phyloP scores from a whole-genome alignment of 768 basidiomycete genomes.

The Rhizopogon roseolus region DNA sequence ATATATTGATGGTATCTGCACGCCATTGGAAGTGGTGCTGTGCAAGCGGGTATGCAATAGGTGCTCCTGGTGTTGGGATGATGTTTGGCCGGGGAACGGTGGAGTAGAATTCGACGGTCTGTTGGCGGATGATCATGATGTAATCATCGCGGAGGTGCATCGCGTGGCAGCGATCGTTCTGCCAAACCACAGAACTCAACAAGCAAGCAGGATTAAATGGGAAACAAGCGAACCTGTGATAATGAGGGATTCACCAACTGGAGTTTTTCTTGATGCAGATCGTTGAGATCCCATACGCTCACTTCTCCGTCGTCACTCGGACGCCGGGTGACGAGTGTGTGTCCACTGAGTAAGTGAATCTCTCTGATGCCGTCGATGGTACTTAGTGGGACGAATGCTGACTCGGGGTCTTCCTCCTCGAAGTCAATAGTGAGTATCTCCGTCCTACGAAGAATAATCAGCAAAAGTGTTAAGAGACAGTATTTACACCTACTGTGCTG shows the following conservation, averaged over 20 bases:
- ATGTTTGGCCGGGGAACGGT: slow-evolving; percentile 20
- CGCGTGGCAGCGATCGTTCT: slow-evolving; percentile 38
- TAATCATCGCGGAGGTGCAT: slow-evolving; percentile 38
- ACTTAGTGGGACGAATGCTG: slow-evolving; percentile 30
- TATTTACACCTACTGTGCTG: slow-evolving; percentile 30
- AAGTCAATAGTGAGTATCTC: slow-evolving; percentile 39
- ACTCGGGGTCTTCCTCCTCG: slow-evolving; percentile 27
- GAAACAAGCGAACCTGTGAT: slow-evolving; percentile 21
- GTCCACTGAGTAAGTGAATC: slow-evolving; percentile 32
- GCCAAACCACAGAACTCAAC: slow-evolving; percentile 2
- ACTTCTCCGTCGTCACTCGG: slow-evolving; percentile 23
- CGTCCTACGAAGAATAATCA: slow-evolving; percentile 24
- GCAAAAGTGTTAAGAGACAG: background rate
- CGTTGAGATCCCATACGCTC: slow-evolving; percentile 31
- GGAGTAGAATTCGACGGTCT: slow-evolving; percentile 39
- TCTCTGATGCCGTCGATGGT: slow-evolving; percentile 28
- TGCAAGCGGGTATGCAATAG: slow-evolving; percentile 38
- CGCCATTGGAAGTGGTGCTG: slow-evolving; percentile 50
- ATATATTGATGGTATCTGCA: slow-evolving; percentile 47
- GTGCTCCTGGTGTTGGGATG: slow-evolving; percentile 9
- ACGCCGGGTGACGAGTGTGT: slow-evolving; percentile 33
- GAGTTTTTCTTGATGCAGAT: slow-evolving; percentile 21
- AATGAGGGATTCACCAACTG: slow-evolving; percentile 33
- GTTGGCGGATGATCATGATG: slow-evolving; percentile 40
- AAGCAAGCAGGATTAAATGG: background rate